phyloP scores from a whole-genome alignment of 768 basidiomycete species.

The Tricholoma sp. region DNA sequence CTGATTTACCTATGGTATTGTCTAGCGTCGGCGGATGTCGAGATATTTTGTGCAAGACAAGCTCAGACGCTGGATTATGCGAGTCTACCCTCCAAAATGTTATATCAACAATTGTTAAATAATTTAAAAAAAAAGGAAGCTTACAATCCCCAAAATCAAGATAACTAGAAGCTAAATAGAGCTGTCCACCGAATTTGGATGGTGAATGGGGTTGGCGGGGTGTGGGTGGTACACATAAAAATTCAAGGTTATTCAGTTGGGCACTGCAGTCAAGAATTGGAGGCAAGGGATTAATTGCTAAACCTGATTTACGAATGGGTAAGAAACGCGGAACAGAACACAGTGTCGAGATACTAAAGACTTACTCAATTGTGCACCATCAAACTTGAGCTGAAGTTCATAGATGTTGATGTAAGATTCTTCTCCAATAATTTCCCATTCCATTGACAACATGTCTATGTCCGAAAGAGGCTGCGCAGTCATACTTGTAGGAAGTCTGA shows the following conservation, averaged over 20 bases:
- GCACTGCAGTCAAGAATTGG: constrained; percentile 35
- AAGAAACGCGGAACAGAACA: neutral
- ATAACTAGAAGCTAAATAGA: constrained; percentile 48
- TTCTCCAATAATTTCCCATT: constrained; percentile 56
- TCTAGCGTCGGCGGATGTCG: constrained; percentile 11
- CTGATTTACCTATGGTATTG: constrained; percentile 15
- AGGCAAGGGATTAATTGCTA: constrained; percentile 39
- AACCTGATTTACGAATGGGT: constrained; percentile 23
- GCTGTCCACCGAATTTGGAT: constrained; percentile 20
- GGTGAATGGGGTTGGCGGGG: constrained; percentile 10
- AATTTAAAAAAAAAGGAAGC: constrained; percentile 12
- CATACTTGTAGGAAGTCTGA: constrained; percentile 33
- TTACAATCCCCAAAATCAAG: constrained; percentile 62
- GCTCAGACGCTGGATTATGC: constrained; percentile 33
- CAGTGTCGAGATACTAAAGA: neutral
- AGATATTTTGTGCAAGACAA: constrained; percentile 30
- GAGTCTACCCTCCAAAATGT: constrained; percentile 20
- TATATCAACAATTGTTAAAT: neutral
- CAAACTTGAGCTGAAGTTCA: constrained; percentile 50
- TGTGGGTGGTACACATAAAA: constrained; percentile 31
- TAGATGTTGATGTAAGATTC: constrained; percentile 56
- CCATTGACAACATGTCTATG: constrained; percentile 17
- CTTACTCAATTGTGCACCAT: constrained; percentile 41
- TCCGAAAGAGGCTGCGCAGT: constrained; percentile 20
- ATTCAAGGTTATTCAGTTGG: constrained; percentile 39